These are phyloP conservation scores for Fallopia convolvulus DNA, from an alignment of 148 eudicot genomes.

Conservation along the genomic window DNA sequence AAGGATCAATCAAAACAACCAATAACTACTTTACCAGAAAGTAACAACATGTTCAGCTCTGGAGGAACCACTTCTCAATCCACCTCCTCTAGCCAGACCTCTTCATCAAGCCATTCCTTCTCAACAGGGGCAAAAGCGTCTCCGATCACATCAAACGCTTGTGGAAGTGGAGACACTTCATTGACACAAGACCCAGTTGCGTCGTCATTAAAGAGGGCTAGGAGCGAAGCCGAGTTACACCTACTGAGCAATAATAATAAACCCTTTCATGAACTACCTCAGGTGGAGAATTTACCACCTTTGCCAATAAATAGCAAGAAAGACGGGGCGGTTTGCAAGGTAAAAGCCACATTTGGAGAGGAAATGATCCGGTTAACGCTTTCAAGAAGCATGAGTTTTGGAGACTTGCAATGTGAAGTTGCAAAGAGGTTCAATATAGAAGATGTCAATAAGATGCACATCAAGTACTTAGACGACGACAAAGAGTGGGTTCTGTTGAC, in stretches of 20 bases:
- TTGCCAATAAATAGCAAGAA: constrained; percentile 19
- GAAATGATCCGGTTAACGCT: constrained; percentile 58
- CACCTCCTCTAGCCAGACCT: constrained; percentile 60
- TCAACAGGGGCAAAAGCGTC: constrained; percentile 40
- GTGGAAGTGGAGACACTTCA: constrained; percentile 25
- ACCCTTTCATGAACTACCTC: constrained; percentile 1
- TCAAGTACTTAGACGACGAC: constrained; percentile 81
- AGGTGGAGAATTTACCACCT: constrained; percentile 11
- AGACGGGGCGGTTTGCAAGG: constrained; percentile 34
- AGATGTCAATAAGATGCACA: constrained; percentile 32
- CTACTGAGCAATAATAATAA: neutral
- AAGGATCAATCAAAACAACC: constrained; percentile 30
- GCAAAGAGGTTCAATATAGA: constrained; percentile 44
- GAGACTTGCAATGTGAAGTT: constrained; percentile 49
- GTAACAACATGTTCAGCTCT: constrained; percentile 29
- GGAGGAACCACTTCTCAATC: constrained; percentile 34
- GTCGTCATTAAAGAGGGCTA: neutral
- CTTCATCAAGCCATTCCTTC: constrained; percentile 50
- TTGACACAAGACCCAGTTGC: constrained; percentile 16
- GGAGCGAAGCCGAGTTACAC: neutral
- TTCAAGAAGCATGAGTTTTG: constrained; percentile 46
- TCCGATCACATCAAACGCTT: constrained; percentile 20
- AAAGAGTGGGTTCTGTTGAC: constrained; percentile 85
- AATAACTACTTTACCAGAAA: constrained; percentile 31
- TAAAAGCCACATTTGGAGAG: constrained; percentile 64